A percentile compares a stretch with the other conserved stretches of the same genome.
Conservation (phyloP, 108 stramenopile species). For the Cyclostephanos invisitatus region DNA sequence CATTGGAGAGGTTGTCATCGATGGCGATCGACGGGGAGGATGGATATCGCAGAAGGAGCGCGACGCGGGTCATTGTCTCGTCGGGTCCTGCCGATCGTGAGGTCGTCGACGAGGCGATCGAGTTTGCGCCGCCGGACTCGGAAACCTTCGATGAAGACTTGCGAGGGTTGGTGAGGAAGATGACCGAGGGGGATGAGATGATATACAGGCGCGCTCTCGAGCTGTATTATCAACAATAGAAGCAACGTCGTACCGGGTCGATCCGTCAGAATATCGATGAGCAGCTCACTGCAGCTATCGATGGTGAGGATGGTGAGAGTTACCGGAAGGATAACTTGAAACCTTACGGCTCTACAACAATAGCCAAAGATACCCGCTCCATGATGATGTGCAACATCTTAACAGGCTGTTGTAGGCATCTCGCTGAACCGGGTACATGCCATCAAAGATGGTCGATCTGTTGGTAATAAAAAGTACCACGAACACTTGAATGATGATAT, state of each 20-base stretch:
- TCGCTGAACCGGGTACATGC: conserved; percentile 37
- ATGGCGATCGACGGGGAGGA: not conserved
- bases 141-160: conserved; percentile 28
- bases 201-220: conserved; percentile 22
- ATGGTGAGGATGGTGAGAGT: too few relatives aligned
- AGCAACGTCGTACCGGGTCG: not conserved
- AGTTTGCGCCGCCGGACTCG: conserved; percentile 19
- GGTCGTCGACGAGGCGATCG: not conserved
- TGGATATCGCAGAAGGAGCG: not conserved
- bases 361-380: not conserved
- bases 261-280: conserved; percentile 1
- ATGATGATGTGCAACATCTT: conserved; percentile 16
- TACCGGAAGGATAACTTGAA: not conserved
- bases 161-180: conserved; percentile 17
- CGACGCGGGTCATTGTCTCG: not conserved
- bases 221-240: conserved; percentile 15
- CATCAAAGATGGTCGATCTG: conserved; percentile 36
- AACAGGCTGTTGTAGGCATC: not conserved
- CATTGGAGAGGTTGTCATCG: not conserved
- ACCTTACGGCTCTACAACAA: not conserved
- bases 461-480: too few relatives aligned
- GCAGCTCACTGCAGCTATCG: conserved; percentile 4
- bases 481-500: too few relatives aligned
- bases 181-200: conserved; percentile 28
- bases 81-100: not conserved